Evolutionary conservation across 2,329 filamentous ascomycete genomes (phyloP).

Genomic region (Pleurostoma richardsiae): DNA sequence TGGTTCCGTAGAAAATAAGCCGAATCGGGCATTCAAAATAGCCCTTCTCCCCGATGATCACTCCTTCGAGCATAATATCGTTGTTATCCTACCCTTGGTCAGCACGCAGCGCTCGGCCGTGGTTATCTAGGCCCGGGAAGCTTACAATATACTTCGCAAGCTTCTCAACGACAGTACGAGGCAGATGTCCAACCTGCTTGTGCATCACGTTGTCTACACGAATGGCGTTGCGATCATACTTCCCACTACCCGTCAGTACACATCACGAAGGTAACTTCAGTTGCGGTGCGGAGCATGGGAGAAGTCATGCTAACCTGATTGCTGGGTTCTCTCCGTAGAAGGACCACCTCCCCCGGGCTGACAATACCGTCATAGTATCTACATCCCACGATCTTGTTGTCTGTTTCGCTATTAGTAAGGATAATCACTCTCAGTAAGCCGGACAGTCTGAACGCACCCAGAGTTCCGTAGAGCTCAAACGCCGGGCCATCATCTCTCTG

Average conservation of each 20-base stretch:
- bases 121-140: neutral
- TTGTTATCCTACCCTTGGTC: conserved; percentile 43
- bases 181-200: conserved; percentile 74
- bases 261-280: no score
- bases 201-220: conserved; percentile 72
- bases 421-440: neutral
- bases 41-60: conserved; percentile 62
- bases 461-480: conserved; percentile 41
- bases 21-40: conserved; percentile 67
- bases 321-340: conserved; percentile 52
- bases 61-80: conserved; percentile 62
- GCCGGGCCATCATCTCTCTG: conserved; percentile 34
- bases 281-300: neutral
- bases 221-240: conserved; percentile 71
- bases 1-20: conserved; percentile 65
- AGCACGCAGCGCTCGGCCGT: conserved; percentile 2
- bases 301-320: conserved; percentile 35
- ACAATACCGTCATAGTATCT: conserved; percentile 55
- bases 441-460: conserved; percentile 24
- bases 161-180: conserved; percentile 61
- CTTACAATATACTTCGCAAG: conserved; percentile 67
- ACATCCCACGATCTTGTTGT: conserved; percentile 54
- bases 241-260: neutral
- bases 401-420: neutral
- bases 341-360: conserved; percentile 52